phyloP scores from a whole-genome alignment of 2,329 filamentous ascomycete genomes.

The Clonostachys sp. region DNA sequence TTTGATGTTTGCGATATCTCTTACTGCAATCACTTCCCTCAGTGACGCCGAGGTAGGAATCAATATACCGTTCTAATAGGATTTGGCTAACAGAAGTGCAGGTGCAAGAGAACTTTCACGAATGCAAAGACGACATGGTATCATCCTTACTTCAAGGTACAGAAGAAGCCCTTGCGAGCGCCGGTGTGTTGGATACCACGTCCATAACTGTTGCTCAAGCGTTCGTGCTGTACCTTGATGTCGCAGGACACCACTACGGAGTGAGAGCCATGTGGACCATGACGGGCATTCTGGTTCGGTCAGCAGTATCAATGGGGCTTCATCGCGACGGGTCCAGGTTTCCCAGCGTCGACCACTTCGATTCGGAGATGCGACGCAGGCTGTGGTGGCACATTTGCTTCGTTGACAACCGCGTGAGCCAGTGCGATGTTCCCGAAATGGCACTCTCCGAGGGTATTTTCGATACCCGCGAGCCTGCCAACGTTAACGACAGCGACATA shows the following conservation, averaged over 20 bases:
- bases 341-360: slow-evolving; percentile 51
- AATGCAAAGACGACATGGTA: slow-evolving; percentile 7
- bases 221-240: slow-evolving; percentile 40
- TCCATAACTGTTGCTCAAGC: slow-evolving; percentile 56
- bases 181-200: slow-evolving; percentile 49
- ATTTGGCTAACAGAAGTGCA: neutral
- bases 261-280: slow-evolving; percentile 52
- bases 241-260: slow-evolving; percentile 46
- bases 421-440: slow-evolving; percentile 50
- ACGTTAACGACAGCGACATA: slow-evolving; percentile 40
- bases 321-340: slow-evolving; percentile 55
- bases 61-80: neutral
- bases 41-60: slow-evolving; percentile 9
- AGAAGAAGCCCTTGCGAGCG: slow-evolving; percentile 18
- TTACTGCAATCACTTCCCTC: slow-evolving; percentile 16
- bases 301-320: slow-evolving; percentile 63
- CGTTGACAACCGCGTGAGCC: slow-evolving; percentile 49
- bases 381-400: slow-evolving; percentile 63
- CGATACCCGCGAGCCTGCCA: slow-evolving; percentile 36
- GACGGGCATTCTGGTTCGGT: slow-evolving; percentile 54
- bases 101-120: slow-evolving; percentile 6
- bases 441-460: slow-evolving; percentile 37
- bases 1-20: slow-evolving; percentile 15
- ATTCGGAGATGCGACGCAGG: slow-evolving; percentile 60
- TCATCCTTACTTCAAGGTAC: slow-evolving; percentile 11